Conservation (phyloP, 192 early-diverging fungal species). For the Backusella luteola region DNA sequence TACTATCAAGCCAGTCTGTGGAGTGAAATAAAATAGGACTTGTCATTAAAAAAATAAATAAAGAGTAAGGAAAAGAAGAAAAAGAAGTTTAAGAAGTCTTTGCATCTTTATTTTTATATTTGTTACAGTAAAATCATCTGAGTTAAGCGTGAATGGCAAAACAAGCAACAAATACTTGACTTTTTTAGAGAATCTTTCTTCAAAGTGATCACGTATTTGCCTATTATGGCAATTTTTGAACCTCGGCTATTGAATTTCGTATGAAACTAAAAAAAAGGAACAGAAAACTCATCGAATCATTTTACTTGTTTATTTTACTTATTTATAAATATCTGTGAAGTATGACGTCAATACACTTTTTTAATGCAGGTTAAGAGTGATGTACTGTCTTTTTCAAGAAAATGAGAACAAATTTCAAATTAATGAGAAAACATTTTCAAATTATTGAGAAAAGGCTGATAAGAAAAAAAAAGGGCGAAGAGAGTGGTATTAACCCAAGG, state of each 20-base stretch:
- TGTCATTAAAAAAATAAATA: background rate
- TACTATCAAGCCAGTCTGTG: background rate
- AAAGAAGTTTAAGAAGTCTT: background rate
- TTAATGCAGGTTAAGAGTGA: background rate
- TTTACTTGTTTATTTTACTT: background rate
- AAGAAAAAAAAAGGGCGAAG: too few species aligned
- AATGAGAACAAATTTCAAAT: too few species aligned
- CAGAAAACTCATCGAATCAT: background rate
- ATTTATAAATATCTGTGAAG: background rate
- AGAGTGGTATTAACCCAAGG: too few species aligned
- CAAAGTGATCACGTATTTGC: background rate
- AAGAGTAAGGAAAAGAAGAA: background rate
- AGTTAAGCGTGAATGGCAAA: background rate
- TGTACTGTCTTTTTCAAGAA: too few species aligned
- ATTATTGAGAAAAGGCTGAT: too few species aligned
- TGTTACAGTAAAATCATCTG: constrained; percentile 1
- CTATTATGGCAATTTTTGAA: background rate
- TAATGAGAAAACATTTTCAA: too few species aligned
- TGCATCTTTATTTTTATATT: background rate
- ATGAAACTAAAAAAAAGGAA: background rate
- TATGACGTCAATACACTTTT: background rate
- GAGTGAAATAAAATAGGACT: background rate
- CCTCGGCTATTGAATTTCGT: background rate
- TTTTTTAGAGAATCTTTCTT: background rate
- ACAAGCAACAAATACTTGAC: background rate